Evolutionary conservation across 371 early-diverging fungal genomes (phyloP), one percentile per base, ranked within the genome.

Genomic region (Apophysomyces elegans): DNA sequence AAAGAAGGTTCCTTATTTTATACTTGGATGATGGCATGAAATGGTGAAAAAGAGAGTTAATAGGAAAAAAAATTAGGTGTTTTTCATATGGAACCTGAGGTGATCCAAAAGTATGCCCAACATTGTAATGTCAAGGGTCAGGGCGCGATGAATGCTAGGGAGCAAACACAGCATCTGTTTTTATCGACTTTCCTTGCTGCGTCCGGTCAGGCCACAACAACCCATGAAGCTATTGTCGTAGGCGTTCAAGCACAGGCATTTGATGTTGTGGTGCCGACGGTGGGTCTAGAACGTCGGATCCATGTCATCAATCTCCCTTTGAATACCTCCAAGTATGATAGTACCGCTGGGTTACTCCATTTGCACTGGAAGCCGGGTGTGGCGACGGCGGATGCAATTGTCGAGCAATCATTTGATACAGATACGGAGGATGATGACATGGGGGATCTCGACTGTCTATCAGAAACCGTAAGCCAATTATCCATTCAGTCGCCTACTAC

Each of bases 71-170:
- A 26, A 26, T 26, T 26, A 26, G 32, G 32, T 26, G 2, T 26
- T 9, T 87, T 80, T 58, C 87, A 85, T 44, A 56, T 83, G 59
- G 80, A 77, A 7, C 63, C 76, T 14, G 78, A 77, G 12, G 61
- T 63, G 7, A 66, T 85, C 12, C 79, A 81, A 43, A 76, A 73
- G 37, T 82, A 80, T 18, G 89, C 93, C 2, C 81, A 81, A 12
- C 84, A 78, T 14, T 93, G 93, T 75, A 93, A 95, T 61, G 73
- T 78, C 13, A 82, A 86, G 38, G 90, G 90, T 60, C 81, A 85
- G 35, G 76, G 84, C 1, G 73, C 86, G 16, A 82, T 87, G 38
- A 83, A 83, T 66, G 95, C 94, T 0, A 82, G 91, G 67, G 91
- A 91, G 37, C 90, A 91, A 56, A 84, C 88, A n/a, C 79, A 84